Base-by-base conservation (phyloP, 768 basidiomycete genomes). In the Tulasnella sp. region DNA sequence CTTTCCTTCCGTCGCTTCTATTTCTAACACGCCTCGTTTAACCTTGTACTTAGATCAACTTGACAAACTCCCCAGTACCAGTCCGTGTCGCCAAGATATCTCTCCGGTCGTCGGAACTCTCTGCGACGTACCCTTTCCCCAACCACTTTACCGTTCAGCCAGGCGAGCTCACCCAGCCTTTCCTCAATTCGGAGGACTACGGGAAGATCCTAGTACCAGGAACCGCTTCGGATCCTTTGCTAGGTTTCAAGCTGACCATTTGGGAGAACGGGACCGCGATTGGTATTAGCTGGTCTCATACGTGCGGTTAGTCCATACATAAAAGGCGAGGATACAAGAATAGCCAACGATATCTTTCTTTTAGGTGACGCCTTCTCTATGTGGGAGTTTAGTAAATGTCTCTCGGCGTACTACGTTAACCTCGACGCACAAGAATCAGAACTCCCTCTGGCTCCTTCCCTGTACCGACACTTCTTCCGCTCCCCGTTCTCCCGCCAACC, bases 201-300 rank as follows among this genome's bases (percentile, higher is more conserved):
- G 7, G 52, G 32, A 70, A 70, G 16, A 5, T 72, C 29, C 39
- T 72, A 14, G 37, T 72, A 36, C 5, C 36, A 11, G 65, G 72
- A 73, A 44, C 52, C 22, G 69, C 35, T 52, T 22, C 44, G 32
- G 67, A 69, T 19, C 72, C 72, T 26, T 44, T 73, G n/a, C 22
- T 73, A 8, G 22, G 35, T 4, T 26, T 73, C 16, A 73, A 73
- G 69, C 47, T 73, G 67, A 68, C 72, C 26, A 34, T 41, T 37
- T 52, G 64, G 44, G 40, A 67, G 35, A 36, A 26, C 19, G 37
- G 47, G 26, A 69, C 72, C 26, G 67, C 37, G 5, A 39, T 73
- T 17, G 72, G 69, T 2, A 36, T 69, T n/a, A 41, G 37, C 36
- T 67, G 42, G 64, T 35, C 26, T 14, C 72, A 73, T 52, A 71